A percentile compares a stretch with the other conserved stretches of the same genome.
These are phyloP conservation scores for Gonapodya prolifera DNA, from an alignment of 192 early-diverging fungal species.

Conservation along the genomic window DNA sequence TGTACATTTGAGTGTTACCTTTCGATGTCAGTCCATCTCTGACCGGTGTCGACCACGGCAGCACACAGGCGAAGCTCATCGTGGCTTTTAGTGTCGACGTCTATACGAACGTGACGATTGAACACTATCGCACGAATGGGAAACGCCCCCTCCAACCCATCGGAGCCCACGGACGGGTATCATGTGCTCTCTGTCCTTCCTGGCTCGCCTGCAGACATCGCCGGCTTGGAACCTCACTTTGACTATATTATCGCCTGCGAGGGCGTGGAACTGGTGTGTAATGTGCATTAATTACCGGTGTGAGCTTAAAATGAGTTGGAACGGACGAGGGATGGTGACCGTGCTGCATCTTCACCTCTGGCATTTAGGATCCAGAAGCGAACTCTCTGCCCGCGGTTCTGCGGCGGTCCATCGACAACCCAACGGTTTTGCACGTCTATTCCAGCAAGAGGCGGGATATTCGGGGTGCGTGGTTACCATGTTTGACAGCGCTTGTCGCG, in stretches of 20 bases:
- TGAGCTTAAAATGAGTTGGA: too few species aligned
- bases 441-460: neutral
- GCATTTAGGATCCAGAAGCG: neutral
- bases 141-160: neutral
- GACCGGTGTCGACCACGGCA: too few species aligned
- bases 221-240: constrained; percentile 60
- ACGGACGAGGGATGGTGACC: too few species aligned
- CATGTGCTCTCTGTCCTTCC: constrained; percentile 26
- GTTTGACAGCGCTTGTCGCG: neutral
- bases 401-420: neutral
- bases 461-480: neutral
- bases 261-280: constrained; percentile 26
- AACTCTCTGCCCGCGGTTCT: neutral
- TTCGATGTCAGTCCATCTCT: too few species aligned
- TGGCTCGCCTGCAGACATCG: constrained; percentile 48
- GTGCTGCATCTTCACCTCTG: too few species aligned
- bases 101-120: too few species aligned
- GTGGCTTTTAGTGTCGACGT: too few species aligned
- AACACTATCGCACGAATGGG: neutral
- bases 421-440: neutral
- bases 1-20: too few species aligned
- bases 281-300: too few species aligned
- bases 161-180: neutral
- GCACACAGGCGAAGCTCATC: too few species aligned
- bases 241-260: constrained; percentile 57